Percentiles rank a stretch among this genome's conserved stretches.
Conservation (phyloP, 2,329 filamentous ascomycete genomes). For the Colletotrichum plurivorum region DNA sequence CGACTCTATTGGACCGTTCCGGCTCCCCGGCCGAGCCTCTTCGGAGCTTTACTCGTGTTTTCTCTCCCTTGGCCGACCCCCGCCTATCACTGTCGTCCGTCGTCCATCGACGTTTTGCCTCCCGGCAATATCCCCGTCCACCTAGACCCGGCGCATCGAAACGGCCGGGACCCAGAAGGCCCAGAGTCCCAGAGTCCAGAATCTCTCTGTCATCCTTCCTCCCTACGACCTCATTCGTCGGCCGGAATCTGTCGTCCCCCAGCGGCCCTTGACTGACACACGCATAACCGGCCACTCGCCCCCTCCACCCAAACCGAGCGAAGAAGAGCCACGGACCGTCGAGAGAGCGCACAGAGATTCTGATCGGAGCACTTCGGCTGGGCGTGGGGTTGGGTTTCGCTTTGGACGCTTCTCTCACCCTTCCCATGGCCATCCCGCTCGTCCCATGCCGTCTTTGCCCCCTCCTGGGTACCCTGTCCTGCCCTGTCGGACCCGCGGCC, state of each 20-base stretch:
- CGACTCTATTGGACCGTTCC: slow-evolving; percentile 28
- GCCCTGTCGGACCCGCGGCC: neutral
- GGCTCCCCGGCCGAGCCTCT: slow-evolving; percentile 23
- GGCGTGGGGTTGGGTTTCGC: slow-evolving; percentile 38
- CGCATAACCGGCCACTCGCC: slow-evolving; percentile 33
- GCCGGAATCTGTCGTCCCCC: slow-evolving; percentile 23
- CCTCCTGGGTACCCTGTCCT: neutral
- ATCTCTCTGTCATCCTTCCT: slow-evolving; percentile 23
- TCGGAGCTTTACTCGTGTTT: neutral
- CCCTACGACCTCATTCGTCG: slow-evolving; percentile 37
- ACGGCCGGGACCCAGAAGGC: slow-evolving; percentile 22
- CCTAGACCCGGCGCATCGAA: slow-evolving; percentile 35
- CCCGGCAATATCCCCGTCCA: slow-evolving; percentile 40
- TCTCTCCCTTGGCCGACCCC: slow-evolving; percentile 29
- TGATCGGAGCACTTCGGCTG: slow-evolving; percentile 33
- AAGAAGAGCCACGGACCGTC: slow-evolving; percentile 25
- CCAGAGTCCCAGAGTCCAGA: slow-evolving; percentile 26
- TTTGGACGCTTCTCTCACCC: neutral
- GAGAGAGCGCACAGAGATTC: slow-evolving; percentile 34
- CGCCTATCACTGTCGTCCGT: slow-evolving; percentile 8
- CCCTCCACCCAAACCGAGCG: slow-evolving; percentile 10
- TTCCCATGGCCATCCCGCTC: neutral
- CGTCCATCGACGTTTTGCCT: neutral
- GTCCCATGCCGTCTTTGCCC: neutral
- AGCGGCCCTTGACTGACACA: slow-evolving; percentile 35